These are phyloP conservation scores for Ajuga chamaepitys DNA, from an alignment of 257 asterid genomes.

Conservation along the genomic window DNA sequence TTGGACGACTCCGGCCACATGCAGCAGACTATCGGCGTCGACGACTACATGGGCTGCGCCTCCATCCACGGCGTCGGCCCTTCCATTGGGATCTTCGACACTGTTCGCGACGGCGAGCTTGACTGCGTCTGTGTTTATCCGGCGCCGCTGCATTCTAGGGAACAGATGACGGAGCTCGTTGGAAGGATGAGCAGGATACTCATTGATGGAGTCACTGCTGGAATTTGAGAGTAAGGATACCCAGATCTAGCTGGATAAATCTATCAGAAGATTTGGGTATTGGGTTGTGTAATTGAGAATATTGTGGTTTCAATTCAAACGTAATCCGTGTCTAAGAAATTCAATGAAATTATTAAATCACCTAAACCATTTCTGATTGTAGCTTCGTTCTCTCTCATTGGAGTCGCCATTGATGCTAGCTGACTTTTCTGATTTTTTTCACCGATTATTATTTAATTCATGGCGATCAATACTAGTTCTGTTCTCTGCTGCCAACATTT, in stretches of 20 bases:
- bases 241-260: no score
- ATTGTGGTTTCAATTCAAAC: no score
- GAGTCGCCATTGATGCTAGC: no score
- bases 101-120: constrained; percentile 46
- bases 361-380: no score
- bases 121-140: constrained; percentile 69
- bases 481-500: no score
- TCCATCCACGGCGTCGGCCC: constrained; percentile 70
- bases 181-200: constrained; percentile 37
- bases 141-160: constrained; percentile 65
- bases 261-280: no score
- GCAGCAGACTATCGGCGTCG: constrained; percentile 35
- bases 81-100: constrained; percentile 61
- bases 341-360: no score
- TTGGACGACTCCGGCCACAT: constrained; percentile 23
- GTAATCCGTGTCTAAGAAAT: no score
- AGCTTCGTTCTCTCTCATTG: no score
- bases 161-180: constrained; percentile 43
- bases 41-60: constrained; percentile 65
- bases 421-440: no score
- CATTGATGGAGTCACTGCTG: constrained; percentile 19
- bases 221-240: not conserved
- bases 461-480: no score
- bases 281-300: not conserved
- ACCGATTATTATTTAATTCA: no score